These are phyloP conservation scores for Lichtheimia hyalospora DNA, from an alignment of 371 early-diverging fungal genomes.

Conservation along the genomic window DNA sequence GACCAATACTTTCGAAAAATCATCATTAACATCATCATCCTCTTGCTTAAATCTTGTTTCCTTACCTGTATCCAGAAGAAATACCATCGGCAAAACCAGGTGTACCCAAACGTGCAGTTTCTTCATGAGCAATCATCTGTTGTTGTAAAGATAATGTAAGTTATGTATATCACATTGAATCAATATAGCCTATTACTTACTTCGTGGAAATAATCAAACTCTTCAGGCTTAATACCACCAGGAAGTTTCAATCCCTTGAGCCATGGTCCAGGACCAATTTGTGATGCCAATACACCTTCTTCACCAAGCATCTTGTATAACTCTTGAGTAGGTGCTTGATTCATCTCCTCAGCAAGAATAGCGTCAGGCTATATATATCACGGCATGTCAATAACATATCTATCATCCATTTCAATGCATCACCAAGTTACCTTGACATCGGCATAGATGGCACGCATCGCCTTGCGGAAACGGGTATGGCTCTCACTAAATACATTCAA, in stretches of 20 bases:
- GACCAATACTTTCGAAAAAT: too few relatives aligned
- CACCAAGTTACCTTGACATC: conserved; percentile 17
- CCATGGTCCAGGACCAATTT: conserved; percentile 50
- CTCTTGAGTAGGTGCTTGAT: conserved; percentile 43
- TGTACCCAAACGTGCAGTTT: conserved; percentile 51
- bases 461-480: conserved; percentile 49
- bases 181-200: neutral
- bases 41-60: too few relatives aligned
- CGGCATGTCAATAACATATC: conserved; percentile 54
- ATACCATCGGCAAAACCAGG: conserved; percentile 53
- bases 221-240: conserved; percentile 53
- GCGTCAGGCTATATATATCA: conserved; percentile 56
- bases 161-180: too few relatives aligned
- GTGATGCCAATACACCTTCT: conserved; percentile 28
- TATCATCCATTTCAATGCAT: neutral
- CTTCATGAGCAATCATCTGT: conserved; percentile 57
- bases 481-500: conserved; percentile 35
- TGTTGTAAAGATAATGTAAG: too few relatives aligned
- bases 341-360: conserved; percentile 34
- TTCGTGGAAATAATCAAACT: conserved; percentile 70
- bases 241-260: conserved; percentile 37
- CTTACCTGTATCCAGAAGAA: conserved; percentile 42
- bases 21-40: too few relatives aligned
- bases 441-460: conserved; percentile 38
- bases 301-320: conserved; percentile 45